These are phyloP conservation scores for Pichia kluyveri DNA, from an alignment of 805 yeast species.

Conservation along the genomic window DNA sequence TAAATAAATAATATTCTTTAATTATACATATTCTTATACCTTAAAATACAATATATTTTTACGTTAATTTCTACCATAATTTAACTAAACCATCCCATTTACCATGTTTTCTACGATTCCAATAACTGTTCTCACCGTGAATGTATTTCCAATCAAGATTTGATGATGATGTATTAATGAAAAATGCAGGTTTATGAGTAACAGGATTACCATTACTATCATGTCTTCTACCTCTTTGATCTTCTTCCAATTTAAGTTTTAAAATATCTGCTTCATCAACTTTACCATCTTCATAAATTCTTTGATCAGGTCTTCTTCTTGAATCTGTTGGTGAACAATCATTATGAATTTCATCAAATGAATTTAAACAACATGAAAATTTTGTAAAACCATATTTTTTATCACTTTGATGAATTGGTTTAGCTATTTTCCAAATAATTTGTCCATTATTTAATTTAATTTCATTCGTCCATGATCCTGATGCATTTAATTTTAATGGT, in stretches of 20 bases:
- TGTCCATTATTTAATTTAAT: conserved; percentile 36
- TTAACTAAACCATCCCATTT: conserved; percentile 52
- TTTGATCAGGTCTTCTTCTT: conserved; percentile 80
- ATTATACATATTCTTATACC: neutral
- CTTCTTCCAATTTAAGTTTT: conserved; percentile 65
- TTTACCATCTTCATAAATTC: conserved; percentile 59
- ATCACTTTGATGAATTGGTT: conserved; percentile 46
- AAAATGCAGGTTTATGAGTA: conserved; percentile 53
- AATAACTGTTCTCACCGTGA: conserved; percentile 57
- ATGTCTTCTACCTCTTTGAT: conserved; percentile 71
- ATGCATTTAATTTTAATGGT: conserved; percentile 28
- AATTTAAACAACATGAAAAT: conserved; percentile 75
- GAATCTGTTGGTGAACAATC: conserved; percentile 83
- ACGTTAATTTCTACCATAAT: conserved; percentile 39
- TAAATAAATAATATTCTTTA: neutral
- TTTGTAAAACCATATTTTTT: conserved; percentile 79
- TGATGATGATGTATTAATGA: conserved; percentile 34
- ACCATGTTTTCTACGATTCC: conserved; percentile 62
- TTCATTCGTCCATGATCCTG: conserved; percentile 82
- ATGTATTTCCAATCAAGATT: conserved; percentile 43
- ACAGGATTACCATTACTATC: conserved; percentile 37
- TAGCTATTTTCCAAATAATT: conserved; percentile 65
- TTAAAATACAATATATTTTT: neutral
- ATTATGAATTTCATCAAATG: conserved; percentile 63
- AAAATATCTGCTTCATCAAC: conserved; percentile 61